Conservation (phyloP, 495 filamentous ascomycete species). For the Halenospora varia region DNA sequence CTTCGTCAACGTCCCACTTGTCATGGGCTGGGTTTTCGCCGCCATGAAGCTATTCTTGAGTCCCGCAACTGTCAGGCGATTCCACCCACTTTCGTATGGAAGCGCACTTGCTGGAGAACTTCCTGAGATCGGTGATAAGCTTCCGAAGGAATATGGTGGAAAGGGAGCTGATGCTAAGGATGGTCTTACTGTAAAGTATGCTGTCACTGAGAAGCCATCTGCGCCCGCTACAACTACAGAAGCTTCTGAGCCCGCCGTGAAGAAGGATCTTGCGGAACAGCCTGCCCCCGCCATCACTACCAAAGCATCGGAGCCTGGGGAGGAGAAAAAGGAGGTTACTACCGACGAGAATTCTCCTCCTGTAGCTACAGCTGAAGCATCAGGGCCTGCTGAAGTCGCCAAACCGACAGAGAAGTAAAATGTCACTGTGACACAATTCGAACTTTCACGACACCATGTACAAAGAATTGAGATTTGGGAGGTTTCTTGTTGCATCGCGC, state of each 20-base stretch:
- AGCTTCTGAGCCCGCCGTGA: neutral
- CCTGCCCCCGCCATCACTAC: neutral
- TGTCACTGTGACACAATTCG: no score
- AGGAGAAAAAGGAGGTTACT: no score
- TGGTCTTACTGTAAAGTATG: conserved; percentile 26
- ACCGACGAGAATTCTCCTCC: no score
- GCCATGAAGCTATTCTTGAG: conserved; percentile 77
- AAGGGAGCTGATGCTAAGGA: conserved; percentile 47
- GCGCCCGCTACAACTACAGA: no score
- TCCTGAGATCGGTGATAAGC: conserved; percentile 46
- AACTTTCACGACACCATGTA: no score
- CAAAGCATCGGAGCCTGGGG: no score
- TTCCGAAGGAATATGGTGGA: conserved; percentile 70
- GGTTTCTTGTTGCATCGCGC: no score
- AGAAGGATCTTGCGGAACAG: neutral
- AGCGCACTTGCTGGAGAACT: conserved; percentile 60
- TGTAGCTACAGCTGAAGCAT: no score
- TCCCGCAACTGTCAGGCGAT: conserved; percentile 78
- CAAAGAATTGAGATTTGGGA: no score
- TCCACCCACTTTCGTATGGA: conserved; percentile 76
- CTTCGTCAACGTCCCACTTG: conserved; percentile 83
- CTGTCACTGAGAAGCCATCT: no score
- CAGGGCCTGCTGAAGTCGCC: no score
- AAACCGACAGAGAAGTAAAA: no score
- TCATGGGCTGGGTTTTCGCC: conserved; percentile 84